phyloP scores from a whole-genome alignment of 345 rosid species.

The Clarkia xantiana region DNA sequence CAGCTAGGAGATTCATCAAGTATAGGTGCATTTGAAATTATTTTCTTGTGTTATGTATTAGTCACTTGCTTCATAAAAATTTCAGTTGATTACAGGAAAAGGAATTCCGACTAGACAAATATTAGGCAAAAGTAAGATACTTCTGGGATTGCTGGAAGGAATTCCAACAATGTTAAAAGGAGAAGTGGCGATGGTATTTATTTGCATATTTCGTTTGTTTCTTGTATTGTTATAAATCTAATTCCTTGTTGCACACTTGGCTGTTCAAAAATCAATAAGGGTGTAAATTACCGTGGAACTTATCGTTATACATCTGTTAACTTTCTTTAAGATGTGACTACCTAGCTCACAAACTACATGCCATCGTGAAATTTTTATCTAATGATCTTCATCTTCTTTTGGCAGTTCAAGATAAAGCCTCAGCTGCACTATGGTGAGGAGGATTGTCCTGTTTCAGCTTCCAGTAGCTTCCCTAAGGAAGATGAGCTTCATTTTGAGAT shows the following conservation, averaged over 20 bases:
- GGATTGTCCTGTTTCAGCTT: constrained; percentile 65
- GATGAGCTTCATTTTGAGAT: constrained; percentile 96
- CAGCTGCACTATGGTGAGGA: constrained; percentile 85
- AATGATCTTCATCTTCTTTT: constrained; percentile 1
- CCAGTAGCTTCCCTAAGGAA: constrained; percentile 62
- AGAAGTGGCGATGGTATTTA: constrained; percentile 81
- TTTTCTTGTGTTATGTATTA: neutral
- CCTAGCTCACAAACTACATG: too few species aligned
- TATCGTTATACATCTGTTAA: too few species aligned
- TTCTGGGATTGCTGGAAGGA: constrained; percentile 81
- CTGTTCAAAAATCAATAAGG: too few species aligned
- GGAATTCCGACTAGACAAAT: constrained; percentile 64
- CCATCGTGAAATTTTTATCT: neutral
- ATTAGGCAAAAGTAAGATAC: constrained; percentile 81
- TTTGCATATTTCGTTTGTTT: neutral
- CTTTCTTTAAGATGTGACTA: too few species aligned
- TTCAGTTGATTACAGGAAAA: constrained; percentile 35
- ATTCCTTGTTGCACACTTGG: neutral
- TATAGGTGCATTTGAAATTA: neutral
- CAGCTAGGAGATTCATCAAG: constrained; percentile 4
- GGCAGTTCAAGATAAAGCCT: constrained; percentile 94
- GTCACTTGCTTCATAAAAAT: neutral
- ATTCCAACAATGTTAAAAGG: constrained; percentile 86
- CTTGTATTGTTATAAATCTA: neutral
- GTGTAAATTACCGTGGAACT: too few species aligned